Evolutionary conservation across 768 basidiomycete genomes (phyloP), one percentile per base, ranked within the genome.

Genomic region (Trametes cingulata): DNA sequence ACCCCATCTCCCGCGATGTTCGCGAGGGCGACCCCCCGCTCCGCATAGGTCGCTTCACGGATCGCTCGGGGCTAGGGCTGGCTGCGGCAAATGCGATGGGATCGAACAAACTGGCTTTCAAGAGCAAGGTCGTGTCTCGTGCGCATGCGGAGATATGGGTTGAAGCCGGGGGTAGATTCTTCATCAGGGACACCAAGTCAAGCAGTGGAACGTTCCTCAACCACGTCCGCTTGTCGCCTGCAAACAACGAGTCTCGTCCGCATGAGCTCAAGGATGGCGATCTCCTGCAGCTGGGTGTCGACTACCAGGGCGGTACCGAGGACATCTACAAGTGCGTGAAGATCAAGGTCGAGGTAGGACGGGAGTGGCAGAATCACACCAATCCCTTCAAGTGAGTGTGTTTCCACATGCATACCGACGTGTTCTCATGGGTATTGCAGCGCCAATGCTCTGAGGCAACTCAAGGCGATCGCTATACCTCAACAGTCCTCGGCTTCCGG

Each of bases 241-340:
- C 95, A 12, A 90, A 89, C 48, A 82, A 84, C 7, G 95, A 96
- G 71, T 90, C 87, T 5, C 77, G 85, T 39, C 84, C 93, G 0
- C 87, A 81, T 60, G 84, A 83, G 62, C 79, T 98, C 67, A 93
- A 90, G 75, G 95, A 98, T 62, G 96, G 96, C 1, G 95, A 98
- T 75, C 82, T 98, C 27, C 75, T 98, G 19, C 96, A 98, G 75
- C 85, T 98, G 0, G 95, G 96, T 2, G 93, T 98, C 25, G 95
- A 98, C 72, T 99, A 97, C 75, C 95, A 98, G 73, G 96, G 96
- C 6, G 96, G 96, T 0, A 85, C 91, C 7, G 95, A 98, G 77
- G 95, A 98, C 73, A 94, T 96, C 52, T 98, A 96, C 74, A 90
- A 97, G 76, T 93, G 91, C 59, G 93, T 98, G 60, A 98, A 96